phyloP scores from a whole-genome alignment of 331 rosid species.

The Quercus lobata region DNA sequence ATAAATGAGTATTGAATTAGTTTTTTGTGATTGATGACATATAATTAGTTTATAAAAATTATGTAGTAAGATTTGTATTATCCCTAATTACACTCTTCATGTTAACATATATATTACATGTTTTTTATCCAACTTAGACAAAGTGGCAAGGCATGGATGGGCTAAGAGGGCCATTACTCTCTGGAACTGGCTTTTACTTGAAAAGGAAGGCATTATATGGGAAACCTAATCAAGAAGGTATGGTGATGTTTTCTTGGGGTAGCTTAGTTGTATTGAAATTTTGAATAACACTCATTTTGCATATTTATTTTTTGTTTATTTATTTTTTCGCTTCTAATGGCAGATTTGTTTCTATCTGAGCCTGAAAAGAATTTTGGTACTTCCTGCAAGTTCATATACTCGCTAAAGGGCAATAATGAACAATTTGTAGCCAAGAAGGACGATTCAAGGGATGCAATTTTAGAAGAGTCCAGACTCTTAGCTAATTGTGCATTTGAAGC shows the following conservation, averaged over 20 bases:
- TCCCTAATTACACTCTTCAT: too few species aligned
- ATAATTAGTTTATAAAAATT: too few species aligned
- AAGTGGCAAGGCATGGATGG: slow-evolving; percentile 57
- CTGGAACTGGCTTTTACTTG: slow-evolving; percentile 38
- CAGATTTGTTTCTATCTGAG: slow-evolving; percentile 27
- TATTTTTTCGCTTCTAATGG: not conserved
- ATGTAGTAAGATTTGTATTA: too few species aligned
- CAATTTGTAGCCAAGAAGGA: slow-evolving; percentile 2
- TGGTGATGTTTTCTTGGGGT: not conserved
- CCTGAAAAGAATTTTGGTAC: slow-evolving; percentile 22
- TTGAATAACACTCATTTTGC: not conserved
- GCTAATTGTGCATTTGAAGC: slow-evolving; percentile 26
- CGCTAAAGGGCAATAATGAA: slow-evolving; percentile 28
- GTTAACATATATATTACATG: too few species aligned
- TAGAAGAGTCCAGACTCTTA: slow-evolving; percentile 25
- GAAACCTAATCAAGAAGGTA: slow-evolving; percentile 32
- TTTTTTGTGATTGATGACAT: not conserved
- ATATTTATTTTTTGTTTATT: not conserved
- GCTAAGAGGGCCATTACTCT: slow-evolving; percentile 35
- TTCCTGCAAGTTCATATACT: slow-evolving; percentile 23
- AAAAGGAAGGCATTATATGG: slow-evolving; percentile 35
- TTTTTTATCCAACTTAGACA: slow-evolving; percentile 13
- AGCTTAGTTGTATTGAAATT: not conserved
- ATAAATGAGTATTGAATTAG: not conserved
- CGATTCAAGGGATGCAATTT: slow-evolving; percentile 15